These are phyloP conservation scores for Kodamaea fukazawae DNA, from an alignment of 805 yeast genomes.

Conservation along the genomic window DNA sequence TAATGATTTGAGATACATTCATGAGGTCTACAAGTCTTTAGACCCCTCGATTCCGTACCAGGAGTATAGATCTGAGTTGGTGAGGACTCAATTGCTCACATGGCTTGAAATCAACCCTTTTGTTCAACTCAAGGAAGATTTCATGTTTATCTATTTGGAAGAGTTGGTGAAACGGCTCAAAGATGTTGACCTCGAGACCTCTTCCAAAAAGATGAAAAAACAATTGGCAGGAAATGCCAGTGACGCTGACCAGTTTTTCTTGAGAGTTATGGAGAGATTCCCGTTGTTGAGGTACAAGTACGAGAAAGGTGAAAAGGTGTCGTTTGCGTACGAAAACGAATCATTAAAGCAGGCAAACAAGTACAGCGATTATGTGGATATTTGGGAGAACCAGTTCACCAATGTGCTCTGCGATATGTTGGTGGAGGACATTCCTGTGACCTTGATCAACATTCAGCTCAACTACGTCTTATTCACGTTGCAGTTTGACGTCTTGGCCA, in stretches of 20 bases:
- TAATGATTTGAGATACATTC: constrained; percentile 34
- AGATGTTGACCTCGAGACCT: constrained; percentile 5
- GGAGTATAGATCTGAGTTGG: constrained; percentile 18
- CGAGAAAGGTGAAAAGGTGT: neutral
- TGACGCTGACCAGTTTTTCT: constrained; percentile 1
- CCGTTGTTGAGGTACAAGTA: constrained; percentile 4
- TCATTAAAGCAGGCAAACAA: constrained; percentile 1
- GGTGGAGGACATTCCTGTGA: constrained; percentile 21
- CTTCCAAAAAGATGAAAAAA: constrained; percentile 8
- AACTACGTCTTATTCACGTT: constrained; percentile 37
- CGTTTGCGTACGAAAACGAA: constrained; percentile 2
- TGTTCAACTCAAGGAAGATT: constrained; percentile 24
- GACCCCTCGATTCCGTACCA: constrained; percentile 12
- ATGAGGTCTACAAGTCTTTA: constrained; percentile 6
- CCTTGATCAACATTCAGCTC: constrained; percentile 35
- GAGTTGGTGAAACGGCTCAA: constrained; percentile 17
- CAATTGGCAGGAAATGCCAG: constrained; percentile 4
- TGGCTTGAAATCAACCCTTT: constrained; percentile 42
- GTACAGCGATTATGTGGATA: constrained; percentile 18
- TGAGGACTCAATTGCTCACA: constrained; percentile 29
- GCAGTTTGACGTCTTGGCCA: constrained; percentile 26
- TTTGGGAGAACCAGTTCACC: constrained; percentile 32
- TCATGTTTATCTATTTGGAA: constrained; percentile 17
- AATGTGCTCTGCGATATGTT: constrained; percentile 24
- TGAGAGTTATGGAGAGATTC: constrained; percentile 6